These are phyloP conservation scores for Coemansia sp. DNA, from an alignment of 192 early-diverging fungal genomes.

Conservation along the genomic window DNA sequence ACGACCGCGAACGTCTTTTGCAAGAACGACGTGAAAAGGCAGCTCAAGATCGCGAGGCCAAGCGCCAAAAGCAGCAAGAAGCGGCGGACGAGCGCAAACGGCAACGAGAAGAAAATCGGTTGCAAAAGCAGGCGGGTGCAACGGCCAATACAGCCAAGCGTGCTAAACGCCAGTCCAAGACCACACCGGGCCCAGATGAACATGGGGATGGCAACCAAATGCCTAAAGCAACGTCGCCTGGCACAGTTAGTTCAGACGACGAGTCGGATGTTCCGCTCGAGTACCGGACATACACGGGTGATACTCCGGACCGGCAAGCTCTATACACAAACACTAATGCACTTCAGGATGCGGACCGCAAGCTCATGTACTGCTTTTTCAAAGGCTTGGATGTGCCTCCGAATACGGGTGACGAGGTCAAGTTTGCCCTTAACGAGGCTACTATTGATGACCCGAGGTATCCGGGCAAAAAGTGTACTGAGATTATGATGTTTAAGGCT, in stretches of 20 bases:
- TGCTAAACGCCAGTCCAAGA: neutral
- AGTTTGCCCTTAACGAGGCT: slow-evolving; percentile 35
- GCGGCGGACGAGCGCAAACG: slow-evolving; percentile 35
- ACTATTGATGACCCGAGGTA: slow-evolving; percentile 17
- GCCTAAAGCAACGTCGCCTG: neutral
- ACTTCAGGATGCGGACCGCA: slow-evolving; percentile 28
- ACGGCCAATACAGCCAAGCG: slow-evolving; percentile 9
- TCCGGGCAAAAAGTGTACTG: slow-evolving; percentile 21
- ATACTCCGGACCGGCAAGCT: slow-evolving; percentile 18
- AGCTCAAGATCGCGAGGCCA: slow-evolving; percentile 31
- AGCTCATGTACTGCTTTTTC: slow-evolving; percentile 51
- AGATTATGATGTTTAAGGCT: slow-evolving; percentile 31
- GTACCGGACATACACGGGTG: slow-evolving; percentile 32
- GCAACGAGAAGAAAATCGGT: slow-evolving; percentile 22
- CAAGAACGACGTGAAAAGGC: slow-evolving; percentile 16
- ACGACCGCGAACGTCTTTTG: slow-evolving; percentile 32
- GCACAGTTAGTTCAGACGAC: neutral
- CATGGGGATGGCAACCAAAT: neutral
- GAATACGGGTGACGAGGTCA: slow-evolving; percentile 10
- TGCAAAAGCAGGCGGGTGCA: slow-evolving; percentile 11
- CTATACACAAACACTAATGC: slow-evolving; percentile 40
- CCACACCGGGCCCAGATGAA: neutral
- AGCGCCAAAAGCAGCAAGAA: slow-evolving; percentile 22
- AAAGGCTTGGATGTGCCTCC: slow-evolving; percentile 22
- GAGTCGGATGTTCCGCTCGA: slow-evolving; percentile 27